Percentiles rank a stretch among this genome's conserved stretches.
Evolutionary conservation across 371 early-diverging fungal genomes (phyloP).

Genomic region (Sporodiniella umbellata): DNA sequence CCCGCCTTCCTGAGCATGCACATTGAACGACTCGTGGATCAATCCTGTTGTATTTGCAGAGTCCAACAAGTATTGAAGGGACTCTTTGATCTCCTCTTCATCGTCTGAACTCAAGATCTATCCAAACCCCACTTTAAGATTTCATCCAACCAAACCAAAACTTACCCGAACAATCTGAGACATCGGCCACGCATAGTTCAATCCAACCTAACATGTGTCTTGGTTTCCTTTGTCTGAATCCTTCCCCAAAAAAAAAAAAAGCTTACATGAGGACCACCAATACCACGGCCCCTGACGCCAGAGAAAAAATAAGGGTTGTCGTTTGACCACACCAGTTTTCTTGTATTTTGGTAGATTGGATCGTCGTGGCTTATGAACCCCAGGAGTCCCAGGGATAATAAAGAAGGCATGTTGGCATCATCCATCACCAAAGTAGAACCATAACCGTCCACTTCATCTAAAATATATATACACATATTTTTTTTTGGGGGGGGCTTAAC

Average conservation of each 20-base stretch:
- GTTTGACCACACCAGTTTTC: slow-evolving; percentile 50
- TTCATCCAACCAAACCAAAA: no score
- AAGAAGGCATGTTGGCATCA: slow-evolving; percentile 67
- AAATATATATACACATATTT: no score
- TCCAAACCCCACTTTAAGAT: not conserved
- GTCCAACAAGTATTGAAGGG: slow-evolving; percentile 23
- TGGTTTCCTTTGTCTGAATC: not conserved
- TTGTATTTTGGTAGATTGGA: slow-evolving; percentile 56
- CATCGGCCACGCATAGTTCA: slow-evolving; percentile 34
- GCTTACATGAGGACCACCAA: slow-evolving; percentile 66
- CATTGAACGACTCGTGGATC: slow-evolving; percentile 46
- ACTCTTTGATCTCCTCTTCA: slow-evolving; percentile 34
- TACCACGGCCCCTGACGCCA: slow-evolving; percentile 44
- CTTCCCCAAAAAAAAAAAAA: no score
- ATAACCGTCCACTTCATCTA: slow-evolving; percentile 66
- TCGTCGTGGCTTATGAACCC: slow-evolving; percentile 55
- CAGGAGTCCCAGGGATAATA: slow-evolving; percentile 58
- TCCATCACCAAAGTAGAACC: slow-evolving; percentile 64
- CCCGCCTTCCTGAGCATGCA: slow-evolving; percentile 7
- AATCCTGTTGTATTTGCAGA: slow-evolving; percentile 33
- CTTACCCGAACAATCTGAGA: slow-evolving; percentile 30
- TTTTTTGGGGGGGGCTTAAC: no score
- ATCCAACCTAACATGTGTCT: slow-evolving; percentile 13
- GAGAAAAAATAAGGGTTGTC: slow-evolving; percentile 63
- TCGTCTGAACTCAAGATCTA: slow-evolving; percentile 25